Conservation (phyloP, 2,329 filamentous ascomycete genomes). For the Fusarium transvaalense region DNA sequence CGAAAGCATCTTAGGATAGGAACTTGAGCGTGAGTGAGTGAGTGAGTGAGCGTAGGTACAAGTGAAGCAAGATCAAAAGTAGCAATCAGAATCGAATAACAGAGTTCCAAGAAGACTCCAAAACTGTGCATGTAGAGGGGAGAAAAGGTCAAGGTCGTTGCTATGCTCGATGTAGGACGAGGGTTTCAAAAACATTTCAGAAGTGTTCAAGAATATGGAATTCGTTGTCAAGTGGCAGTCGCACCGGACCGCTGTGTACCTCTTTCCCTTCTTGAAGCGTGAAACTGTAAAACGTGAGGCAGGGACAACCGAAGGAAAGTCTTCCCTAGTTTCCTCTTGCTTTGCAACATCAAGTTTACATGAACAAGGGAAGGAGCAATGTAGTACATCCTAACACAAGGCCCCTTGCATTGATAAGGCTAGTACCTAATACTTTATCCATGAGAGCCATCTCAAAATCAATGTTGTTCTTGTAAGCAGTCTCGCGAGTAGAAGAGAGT, state of each 20-base stretch:
- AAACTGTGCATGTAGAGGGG: slow-evolving; percentile 23
- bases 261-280: not conserved
- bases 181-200: slow-evolving; percentile 27
- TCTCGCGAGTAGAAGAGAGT: not conserved
- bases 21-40: not conserved
- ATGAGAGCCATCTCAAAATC: not conserved
- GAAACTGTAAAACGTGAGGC: slow-evolving; percentile 9
- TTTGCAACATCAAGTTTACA: not conserved
- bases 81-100: slow-evolving; percentile 12
- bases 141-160: slow-evolving; percentile 7
- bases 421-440: not conserved
- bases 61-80: slow-evolving; percentile 1
- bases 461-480: not conserved
- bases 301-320: not conserved
- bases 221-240: slow-evolving; percentile 19
- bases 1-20: slow-evolving; percentile 24
- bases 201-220: not conserved
- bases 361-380: not conserved
- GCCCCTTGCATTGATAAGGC: not conserved
- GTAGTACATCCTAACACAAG: not conserved
- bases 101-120: slow-evolving; percentile 42
- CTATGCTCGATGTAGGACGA: slow-evolving; percentile 20
- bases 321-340: not conserved
- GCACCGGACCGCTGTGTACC: slow-evolving; percentile 3
- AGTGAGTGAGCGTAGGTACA: not conserved